These are phyloP conservation scores for Starmerella bombi DNA, from an alignment of 805 yeast species.

Conservation along the genomic window DNA sequence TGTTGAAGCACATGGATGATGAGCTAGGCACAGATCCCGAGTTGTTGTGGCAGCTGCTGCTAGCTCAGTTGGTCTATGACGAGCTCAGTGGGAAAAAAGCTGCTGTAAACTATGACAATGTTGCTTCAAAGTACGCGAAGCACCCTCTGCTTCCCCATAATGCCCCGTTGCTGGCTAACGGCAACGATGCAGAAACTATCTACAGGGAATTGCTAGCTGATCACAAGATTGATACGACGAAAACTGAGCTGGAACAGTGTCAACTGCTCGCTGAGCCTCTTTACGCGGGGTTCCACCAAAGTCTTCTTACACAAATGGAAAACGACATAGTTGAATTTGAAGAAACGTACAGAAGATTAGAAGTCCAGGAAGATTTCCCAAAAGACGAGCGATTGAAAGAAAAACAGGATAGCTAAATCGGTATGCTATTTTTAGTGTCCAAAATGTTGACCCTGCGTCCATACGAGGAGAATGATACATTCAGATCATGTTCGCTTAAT, in stretches of 20 bases:
- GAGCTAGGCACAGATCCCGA: slow-evolving; percentile 15
- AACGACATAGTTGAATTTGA: slow-evolving; percentile 22
- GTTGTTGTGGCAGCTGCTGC: slow-evolving; percentile 24
- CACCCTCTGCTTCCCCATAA: slow-evolving; percentile 24
- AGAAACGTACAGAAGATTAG: slow-evolving; percentile 7
- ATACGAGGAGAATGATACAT: too few relatives aligned
- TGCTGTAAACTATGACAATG: slow-evolving; percentile 20
- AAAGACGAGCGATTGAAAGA: slow-evolving; percentile 13
- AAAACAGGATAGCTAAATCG: too few relatives aligned
- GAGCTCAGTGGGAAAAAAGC: neutral
- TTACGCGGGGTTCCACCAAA: slow-evolving; percentile 20
- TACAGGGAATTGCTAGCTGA: slow-evolving; percentile 18
- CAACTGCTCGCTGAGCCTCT: slow-evolving; percentile 22
- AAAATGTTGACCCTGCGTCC: too few relatives aligned
- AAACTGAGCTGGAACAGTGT: slow-evolving; percentile 6
- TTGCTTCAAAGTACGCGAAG: slow-evolving; percentile 20
- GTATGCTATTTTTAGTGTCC: too few relatives aligned
- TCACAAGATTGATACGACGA: slow-evolving; percentile 10
- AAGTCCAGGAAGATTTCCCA: slow-evolving; percentile 9
- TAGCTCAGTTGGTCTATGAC: slow-evolving; percentile 28
- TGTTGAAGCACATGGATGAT: slow-evolving; percentile 4
- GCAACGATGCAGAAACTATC: slow-evolving; percentile 18
- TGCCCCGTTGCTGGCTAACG: slow-evolving; percentile 11
- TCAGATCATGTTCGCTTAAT: too few relatives aligned
- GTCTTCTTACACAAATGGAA: slow-evolving; percentile 19